Conservation (phyloP, 2,329 filamentous ascomycete species). For the Penicillium carneum region DNA sequence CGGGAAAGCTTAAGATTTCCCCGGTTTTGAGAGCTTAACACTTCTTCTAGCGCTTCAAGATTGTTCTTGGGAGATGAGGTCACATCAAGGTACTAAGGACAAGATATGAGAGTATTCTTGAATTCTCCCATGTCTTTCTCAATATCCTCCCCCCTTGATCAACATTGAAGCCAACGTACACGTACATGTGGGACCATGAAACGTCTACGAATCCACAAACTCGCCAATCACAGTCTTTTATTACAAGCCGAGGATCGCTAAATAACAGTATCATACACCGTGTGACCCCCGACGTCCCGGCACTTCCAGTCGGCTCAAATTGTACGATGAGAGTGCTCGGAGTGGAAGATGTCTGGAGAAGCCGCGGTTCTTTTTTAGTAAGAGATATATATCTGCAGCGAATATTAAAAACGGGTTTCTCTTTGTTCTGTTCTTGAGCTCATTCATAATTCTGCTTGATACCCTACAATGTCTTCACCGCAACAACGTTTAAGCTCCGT, state of each 20-base stretch:
- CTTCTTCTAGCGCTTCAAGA: neutral
- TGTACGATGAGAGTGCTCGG: neutral
- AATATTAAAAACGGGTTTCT: constrained; percentile 22
- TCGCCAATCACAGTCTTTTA: neutral
- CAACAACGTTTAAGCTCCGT: constrained; percentile 53
- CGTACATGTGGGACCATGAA: constrained; percentile 3
- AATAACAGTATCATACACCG: constrained; percentile 41
- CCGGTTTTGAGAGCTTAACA: constrained; percentile 6
- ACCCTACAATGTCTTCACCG: constrained; percentile 46
- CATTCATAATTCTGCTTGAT: neutral
- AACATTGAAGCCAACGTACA: neutral
- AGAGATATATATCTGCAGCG: constrained; percentile 1
- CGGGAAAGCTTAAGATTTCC: constrained; percentile 3
- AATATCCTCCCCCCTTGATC: neutral
- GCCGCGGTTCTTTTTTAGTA: constrained; percentile 36
- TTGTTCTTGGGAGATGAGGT: neutral
- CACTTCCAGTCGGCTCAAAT: constrained; percentile 37
- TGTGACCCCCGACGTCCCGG: constrained; percentile 29
- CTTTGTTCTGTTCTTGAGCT: constrained; percentile 3
- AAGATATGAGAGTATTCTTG: neutral
- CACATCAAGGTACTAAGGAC: neutral
- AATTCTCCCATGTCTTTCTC: neutral
- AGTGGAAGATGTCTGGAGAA: neutral
- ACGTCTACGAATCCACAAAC: neutral
- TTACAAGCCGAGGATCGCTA: constrained; percentile 32